A percentile compares a stretch with the other conserved stretches of the same genome.
Evolutionary conservation across 2,329 filamentous ascomycete species (phyloP).

Genomic region (Lasiodiplodia citricola): DNA sequence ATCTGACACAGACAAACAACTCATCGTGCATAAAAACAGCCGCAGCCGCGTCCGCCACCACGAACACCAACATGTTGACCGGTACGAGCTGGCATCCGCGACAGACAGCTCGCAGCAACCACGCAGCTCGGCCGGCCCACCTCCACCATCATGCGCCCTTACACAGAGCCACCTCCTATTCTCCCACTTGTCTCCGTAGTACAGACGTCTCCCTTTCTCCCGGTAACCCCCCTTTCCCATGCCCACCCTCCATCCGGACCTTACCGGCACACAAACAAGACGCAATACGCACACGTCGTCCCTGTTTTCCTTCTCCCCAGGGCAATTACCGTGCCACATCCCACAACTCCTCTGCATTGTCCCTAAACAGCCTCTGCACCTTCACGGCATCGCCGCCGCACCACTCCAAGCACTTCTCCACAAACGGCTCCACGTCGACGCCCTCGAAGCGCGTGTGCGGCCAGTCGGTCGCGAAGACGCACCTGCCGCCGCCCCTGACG

Average conservation of each 20-base stretch:
- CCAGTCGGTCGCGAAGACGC: constrained; percentile 68
- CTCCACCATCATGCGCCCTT: neutral
- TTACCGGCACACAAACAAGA: neutral
- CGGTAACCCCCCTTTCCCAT: neutral
- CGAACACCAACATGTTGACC: neutral
- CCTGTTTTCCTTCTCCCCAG: too few relatives aligned
- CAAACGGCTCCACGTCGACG: constrained; percentile 61
- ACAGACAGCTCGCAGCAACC: neutral
- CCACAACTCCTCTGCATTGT: constrained; percentile 62
- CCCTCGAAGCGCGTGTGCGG: constrained; percentile 67
- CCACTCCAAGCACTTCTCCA: constrained; percentile 60
- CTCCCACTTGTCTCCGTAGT: neutral
- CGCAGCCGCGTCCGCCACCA: constrained; percentile 5
- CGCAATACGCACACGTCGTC: neutral
- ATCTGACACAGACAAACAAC: constrained; percentile 21
- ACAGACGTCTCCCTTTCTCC: neutral
- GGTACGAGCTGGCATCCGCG: neutral
- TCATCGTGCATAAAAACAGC: constrained; percentile 17
- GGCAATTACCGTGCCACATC: constrained; percentile 30
- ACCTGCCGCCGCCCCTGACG: constrained; percentile 55
- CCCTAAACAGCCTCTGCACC: constrained; percentile 58
- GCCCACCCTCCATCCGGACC: neutral
- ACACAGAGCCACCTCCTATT: neutral
- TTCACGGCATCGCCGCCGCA: constrained; percentile 54
- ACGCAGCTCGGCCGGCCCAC: neutral